phyloP scores from a whole-genome alignment of 495 filamentous ascomycete genomes.

The Chaetomium fimeti region DNA sequence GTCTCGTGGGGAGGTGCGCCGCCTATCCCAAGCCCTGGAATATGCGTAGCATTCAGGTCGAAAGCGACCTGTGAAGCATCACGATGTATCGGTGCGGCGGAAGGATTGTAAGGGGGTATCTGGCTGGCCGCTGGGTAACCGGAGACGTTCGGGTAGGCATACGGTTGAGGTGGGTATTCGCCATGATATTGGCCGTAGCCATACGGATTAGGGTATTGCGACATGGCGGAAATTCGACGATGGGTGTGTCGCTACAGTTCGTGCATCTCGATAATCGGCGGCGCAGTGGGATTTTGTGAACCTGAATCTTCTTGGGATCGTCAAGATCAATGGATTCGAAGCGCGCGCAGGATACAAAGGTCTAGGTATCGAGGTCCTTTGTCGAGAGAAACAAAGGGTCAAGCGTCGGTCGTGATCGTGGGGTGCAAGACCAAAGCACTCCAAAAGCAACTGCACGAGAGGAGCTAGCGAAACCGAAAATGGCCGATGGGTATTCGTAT shows the following conservation, averaged over 20 bases:
- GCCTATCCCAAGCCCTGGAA: slow-evolving; percentile 45
- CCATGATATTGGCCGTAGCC: slow-evolving; percentile 38
- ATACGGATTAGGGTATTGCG: slow-evolving; percentile 36
- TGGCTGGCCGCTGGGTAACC: slow-evolving; percentile 27
- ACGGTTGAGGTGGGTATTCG: slow-evolving; percentile 33
- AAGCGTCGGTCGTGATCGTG: background rate
- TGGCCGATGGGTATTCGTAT: too few relatives aligned
- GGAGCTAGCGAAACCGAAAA: too few relatives aligned
- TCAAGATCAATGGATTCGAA: background rate
- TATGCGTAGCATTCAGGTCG: slow-evolving; percentile 41
- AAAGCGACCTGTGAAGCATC: slow-evolving; percentile 35
- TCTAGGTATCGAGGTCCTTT: background rate
- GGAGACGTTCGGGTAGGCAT: slow-evolving; percentile 28
- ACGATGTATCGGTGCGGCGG: slow-evolving; percentile 29
- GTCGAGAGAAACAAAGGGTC: background rate
- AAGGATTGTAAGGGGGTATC: slow-evolving; percentile 27
- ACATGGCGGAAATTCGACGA: slow-evolving; percentile 32
- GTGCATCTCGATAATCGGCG: slow-evolving; percentile 22
- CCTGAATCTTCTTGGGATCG: background rate
- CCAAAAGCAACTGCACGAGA: too few relatives aligned
- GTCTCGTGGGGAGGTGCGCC: slow-evolving; percentile 12
- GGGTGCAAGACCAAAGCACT: too few relatives aligned
- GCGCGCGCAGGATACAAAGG: background rate
- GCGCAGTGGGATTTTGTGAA: background rate
- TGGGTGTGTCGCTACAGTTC: slow-evolving; percentile 15